These are phyloP conservation scores for Penicillium bovifimosum DNA, from an alignment of 495 filamentous ascomycete species.

Conservation along the genomic window DNA sequence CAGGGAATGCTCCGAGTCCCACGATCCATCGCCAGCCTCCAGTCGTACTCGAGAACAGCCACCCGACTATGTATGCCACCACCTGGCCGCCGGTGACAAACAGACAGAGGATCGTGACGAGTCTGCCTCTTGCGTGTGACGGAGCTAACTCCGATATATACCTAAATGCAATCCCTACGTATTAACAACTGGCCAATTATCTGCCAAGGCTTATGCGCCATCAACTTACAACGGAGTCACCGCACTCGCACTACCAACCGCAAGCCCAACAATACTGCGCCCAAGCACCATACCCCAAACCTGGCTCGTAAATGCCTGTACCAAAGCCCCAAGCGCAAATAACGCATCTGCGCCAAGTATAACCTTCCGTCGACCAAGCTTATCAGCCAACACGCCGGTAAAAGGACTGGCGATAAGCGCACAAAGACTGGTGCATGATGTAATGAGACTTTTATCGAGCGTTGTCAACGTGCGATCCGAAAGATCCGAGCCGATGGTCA, in stretches of 20 bases:
- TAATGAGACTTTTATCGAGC: slow-evolving; percentile 78
- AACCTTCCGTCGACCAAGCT: slow-evolving; percentile 65
- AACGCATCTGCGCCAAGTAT: slow-evolving; percentile 74
- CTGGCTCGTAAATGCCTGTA: slow-evolving; percentile 59
- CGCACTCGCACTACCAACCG: slow-evolving; percentile 76
- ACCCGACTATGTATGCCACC: slow-evolving; percentile 75
- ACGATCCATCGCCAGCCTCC: slow-evolving; percentile 89
- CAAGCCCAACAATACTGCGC: slow-evolving; percentile 71
- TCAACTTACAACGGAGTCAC: slow-evolving; percentile 65
- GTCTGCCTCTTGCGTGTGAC: slow-evolving; percentile 61
- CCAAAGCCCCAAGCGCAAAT: slow-evolving; percentile 68
- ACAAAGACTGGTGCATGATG: slow-evolving; percentile 73
- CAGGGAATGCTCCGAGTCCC: slow-evolving; percentile 75
- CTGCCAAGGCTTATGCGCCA: background rate
- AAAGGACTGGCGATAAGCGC: slow-evolving; percentile 74
- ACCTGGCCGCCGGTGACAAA: slow-evolving; percentile 84
- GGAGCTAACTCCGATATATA: slow-evolving; percentile 86
- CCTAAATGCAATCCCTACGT: slow-evolving; percentile 17
- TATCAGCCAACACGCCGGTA: slow-evolving; percentile 70
- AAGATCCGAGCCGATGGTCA: slow-evolving; percentile 72
- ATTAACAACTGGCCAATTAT: background rate
- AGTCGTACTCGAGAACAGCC: slow-evolving; percentile 51
- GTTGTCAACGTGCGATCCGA: slow-evolving; percentile 60
- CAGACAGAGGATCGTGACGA: slow-evolving; percentile 73
- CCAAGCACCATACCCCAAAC: slow-evolving; percentile 74